Evolutionary conservation across 805 yeast species (phyloP), one percentile per base, ranked within the genome.

Genomic region (Cyberlindnera euphorbiiphila): DNA sequence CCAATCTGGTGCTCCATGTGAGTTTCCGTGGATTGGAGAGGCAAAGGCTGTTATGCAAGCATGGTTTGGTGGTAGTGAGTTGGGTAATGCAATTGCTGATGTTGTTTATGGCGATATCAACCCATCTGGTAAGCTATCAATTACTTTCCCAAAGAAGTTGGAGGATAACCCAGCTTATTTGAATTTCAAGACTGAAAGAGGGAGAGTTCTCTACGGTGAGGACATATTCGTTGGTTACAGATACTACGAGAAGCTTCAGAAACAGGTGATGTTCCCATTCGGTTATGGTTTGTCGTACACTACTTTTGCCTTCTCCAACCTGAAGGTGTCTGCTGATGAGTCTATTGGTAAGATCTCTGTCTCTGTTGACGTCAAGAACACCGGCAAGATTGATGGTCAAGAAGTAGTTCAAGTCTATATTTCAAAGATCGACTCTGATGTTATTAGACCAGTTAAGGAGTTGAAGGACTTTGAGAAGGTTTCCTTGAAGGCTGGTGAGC

Each of bases 211-310:
- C 38, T 80, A 79, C 48, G 83, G 85, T 41, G 86, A 80, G 55
- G 83, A 78, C 51, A 72, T 79, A 31, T 78, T 66, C 54, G 74
- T 78, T 36, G 85, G 85, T 15, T 78, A 79, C 62, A 63, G 76
- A 42, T 75, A 60, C 61, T 80, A 74, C 56, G 84, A 79, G 50
- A 72, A 71, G 56, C 53, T 62, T 25, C 65, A 69, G 44, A 60
- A 56, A 28, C 64, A 65, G 19, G 76, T 73, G 5, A 61, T 70
- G 33, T 78, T 69, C 64, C 78, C 83, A 29, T 80, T 79, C 56
- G 85, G 85, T 5, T 66, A 57, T 48, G 85, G 85, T 32, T 65
- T 78, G 43, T 77, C 85, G 2, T 79, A 77, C 61, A 71, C 83
- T 15, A 46, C 65, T 0, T 79, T 77, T 49, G 60, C 56, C 22